Evolutionary conservation across 176 grass and related monocot species (phyloP).

Genomic region (Eragrostis curvula): DNA sequence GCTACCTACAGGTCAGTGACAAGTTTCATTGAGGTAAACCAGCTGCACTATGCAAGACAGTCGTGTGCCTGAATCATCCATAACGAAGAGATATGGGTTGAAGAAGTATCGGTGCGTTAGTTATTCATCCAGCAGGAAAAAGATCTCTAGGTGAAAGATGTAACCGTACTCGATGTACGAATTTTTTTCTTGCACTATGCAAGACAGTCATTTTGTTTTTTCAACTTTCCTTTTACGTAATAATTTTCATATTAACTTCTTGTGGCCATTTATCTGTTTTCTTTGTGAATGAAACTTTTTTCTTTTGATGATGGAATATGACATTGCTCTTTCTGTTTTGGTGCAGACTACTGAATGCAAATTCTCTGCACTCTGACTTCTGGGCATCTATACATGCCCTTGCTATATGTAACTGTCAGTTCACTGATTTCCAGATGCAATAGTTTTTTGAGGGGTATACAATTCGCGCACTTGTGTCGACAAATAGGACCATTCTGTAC

Average conservation of each 20-base stretch:
- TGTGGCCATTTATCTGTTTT: background rate
- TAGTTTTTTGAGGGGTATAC: conserved; percentile 23
- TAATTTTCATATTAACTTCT: background rate
- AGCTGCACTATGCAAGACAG: too few species aligned
- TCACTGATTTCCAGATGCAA: conserved; percentile 20
- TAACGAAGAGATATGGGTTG: too few species aligned
- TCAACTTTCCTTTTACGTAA: background rate
- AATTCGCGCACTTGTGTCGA: conserved; percentile 34
- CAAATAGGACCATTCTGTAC: conserved; percentile 40
- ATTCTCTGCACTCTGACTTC: conserved; percentile 3
- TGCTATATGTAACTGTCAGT: conserved; percentile 16
- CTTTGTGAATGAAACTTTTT: background rate
- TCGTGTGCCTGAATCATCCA: too few species aligned
- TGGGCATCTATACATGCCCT: background rate
- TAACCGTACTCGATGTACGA: too few species aligned
- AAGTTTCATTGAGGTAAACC: too few species aligned
- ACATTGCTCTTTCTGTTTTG: background rate
- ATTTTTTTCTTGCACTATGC: too few species aligned
- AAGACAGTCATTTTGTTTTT: too few species aligned
- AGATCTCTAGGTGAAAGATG: too few species aligned
- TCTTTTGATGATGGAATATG: conserved; percentile 1
- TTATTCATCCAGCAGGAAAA: too few species aligned
- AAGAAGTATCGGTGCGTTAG: too few species aligned
- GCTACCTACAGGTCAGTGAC: too few species aligned
- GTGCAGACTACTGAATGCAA: too few species aligned